Conservation (phyloP, 768 basidiomycete genomes). For the Filobasidium floriforme region DNA sequence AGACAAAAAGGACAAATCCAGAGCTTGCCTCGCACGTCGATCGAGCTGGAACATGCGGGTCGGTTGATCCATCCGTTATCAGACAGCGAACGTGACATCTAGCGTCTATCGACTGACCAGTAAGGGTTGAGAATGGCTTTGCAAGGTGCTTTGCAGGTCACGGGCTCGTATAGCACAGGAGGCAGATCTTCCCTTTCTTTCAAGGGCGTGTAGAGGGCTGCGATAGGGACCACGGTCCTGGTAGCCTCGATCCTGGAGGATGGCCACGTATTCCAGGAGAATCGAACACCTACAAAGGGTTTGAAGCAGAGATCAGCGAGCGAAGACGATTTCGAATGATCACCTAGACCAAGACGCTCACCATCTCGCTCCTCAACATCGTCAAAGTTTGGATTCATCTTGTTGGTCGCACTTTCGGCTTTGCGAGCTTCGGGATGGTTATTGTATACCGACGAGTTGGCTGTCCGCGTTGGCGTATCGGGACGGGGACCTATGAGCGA, state of each 20-base stretch:
- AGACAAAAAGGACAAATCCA: conserved; percentile 99
- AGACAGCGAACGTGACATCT: no score
- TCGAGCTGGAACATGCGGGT: conserved; percentile 59
- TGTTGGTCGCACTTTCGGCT: background rate
- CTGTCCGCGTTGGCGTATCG: background rate
- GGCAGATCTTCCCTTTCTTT: conserved; percentile 90
- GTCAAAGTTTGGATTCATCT: conserved; percentile 60
- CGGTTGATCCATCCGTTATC: background rate
- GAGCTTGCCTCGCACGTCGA: conserved; percentile 94
- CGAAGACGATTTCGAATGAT: conserved; percentile 1
- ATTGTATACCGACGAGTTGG: background rate
- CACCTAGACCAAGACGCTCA: conserved; percentile 43
- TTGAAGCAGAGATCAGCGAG: background rate
- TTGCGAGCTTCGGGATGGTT: background rate
- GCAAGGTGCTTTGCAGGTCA: conserved; percentile 96
- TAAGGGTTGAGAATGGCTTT: conserved; percentile 95
- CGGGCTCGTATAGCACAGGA: conserved; percentile 93
- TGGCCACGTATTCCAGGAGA: conserved; percentile 99
- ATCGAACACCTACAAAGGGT: conserved; percentile 63
- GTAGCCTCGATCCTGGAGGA: conserved; percentile 97
- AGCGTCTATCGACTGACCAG: conserved; percentile 56
- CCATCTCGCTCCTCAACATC: conserved; percentile 97
- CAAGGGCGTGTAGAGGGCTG: conserved; percentile 92
- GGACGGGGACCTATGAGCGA: no score
- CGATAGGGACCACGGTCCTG: conserved; percentile 92